Conservation (phyloP, 2,329 filamentous ascomycete species). For the Fusarium lyarnte region DNA sequence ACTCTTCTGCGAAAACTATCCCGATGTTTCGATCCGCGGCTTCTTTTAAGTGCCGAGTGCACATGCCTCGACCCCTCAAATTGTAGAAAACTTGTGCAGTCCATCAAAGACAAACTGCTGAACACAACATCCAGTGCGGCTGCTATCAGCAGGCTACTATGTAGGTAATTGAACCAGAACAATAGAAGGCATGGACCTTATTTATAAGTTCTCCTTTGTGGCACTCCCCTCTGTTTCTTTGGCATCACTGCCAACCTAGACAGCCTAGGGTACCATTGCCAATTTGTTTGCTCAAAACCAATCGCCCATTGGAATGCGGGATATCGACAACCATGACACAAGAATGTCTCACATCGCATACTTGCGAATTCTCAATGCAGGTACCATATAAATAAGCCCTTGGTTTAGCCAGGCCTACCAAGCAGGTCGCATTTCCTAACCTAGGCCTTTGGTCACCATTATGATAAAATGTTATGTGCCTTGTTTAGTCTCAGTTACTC, state of each 20-base stretch:
- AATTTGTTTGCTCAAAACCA: background rate
- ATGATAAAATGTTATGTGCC: too few relatives aligned
- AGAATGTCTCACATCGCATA: background rate
- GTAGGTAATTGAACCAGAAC: background rate
- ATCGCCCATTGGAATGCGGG: conserved; percentile 9
- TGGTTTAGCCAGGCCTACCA: background rate
- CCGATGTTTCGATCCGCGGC: conserved; percentile 12
- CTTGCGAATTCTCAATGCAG: background rate
- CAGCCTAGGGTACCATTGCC: background rate
- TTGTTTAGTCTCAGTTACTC: background rate
- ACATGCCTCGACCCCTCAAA: conserved; percentile 9
- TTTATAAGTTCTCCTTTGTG: background rate
- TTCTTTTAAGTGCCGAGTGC: conserved; percentile 19
- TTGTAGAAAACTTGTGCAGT: background rate
- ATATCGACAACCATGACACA: background rate
- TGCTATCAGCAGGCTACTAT: background rate
- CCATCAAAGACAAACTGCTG: background rate
- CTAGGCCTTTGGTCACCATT: background rate
- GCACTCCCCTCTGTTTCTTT: background rate
- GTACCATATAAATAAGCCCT: background rate
- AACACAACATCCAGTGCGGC: background rate
- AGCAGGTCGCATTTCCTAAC: background rate
- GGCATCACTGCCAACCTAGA: background rate
- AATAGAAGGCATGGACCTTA: background rate
- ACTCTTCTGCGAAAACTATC: conserved; percentile 1